These are phyloP conservation scores for Centrapalus pauciflorus DNA, from an alignment of 129 eudicot species.

Conservation along the genomic window DNA sequence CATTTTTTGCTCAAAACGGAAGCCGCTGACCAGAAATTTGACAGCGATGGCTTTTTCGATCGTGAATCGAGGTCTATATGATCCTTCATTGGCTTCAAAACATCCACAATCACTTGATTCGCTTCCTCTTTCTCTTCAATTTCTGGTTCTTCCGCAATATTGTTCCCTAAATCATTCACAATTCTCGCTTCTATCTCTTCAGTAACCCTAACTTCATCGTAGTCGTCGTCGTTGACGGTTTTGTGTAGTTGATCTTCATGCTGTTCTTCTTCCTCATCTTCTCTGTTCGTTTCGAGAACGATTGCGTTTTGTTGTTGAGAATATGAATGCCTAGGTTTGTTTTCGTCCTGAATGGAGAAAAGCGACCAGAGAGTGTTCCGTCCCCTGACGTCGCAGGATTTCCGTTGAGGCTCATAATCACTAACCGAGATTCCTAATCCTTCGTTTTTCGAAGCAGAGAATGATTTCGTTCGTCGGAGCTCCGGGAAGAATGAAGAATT, in stretches of 20 bases:
- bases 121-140: conserved; percentile 1
- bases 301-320: conserved; percentile 18
- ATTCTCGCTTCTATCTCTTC: conserved; percentile 5
- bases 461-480: conserved; percentile 71
- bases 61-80: conserved; percentile 62
- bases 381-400: conserved; percentile 85
- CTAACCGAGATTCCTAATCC: conserved; percentile 37
- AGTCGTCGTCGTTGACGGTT: not conserved
- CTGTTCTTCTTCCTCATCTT: conserved; percentile 23
- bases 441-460: conserved; percentile 77
- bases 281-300: conserved; percentile 37
- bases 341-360: conserved; percentile 53
- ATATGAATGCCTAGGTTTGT: conserved; percentile 21
- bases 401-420: conserved; percentile 76
- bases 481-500: conserved; percentile 57
- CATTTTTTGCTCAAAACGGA: conserved; percentile 83
- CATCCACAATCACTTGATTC: conserved; percentile 11
- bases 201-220: conserved; percentile 25
- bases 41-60: conserved; percentile 45
- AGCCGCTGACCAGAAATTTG: conserved; percentile 80
- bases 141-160: conserved; percentile 20
- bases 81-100: conserved; percentile 71
- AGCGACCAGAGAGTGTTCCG: conserved; percentile 62
- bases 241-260: conserved; percentile 34
- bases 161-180: conserved; percentile 8